phyloP scores from a whole-genome alignment of 202 grass and related monocot genomes.

The Thinopyrum obtusiflorum region DNA sequence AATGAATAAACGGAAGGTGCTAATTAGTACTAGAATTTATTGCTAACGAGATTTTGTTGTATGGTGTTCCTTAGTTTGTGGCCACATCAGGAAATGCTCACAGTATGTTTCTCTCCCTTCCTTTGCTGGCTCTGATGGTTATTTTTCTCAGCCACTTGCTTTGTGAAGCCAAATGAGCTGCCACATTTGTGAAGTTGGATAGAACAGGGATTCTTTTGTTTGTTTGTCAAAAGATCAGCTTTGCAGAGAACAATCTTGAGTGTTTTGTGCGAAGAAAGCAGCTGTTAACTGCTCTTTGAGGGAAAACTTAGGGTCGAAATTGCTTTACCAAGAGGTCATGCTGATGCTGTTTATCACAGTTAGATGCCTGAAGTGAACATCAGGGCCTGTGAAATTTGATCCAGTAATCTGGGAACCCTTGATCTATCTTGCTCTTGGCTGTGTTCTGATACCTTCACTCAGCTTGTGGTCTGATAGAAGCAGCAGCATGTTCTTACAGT shows the following conservation, averaged over 20 bases:
- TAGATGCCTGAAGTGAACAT: conserved; percentile 21
- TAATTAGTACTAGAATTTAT: background rate
- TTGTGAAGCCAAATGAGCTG: conserved; percentile 27
- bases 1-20: background rate
- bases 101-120: background rate
- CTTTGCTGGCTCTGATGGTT: conserved; percentile 5
- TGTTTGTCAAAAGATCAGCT: conserved; percentile 6
- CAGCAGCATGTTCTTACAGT: background rate
- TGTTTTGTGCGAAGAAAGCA: conserved; percentile 2
- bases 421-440: conserved; percentile 17
- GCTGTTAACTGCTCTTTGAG: background rate
- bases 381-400: background rate
- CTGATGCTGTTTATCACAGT: conserved; percentile 16
- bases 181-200: conserved; percentile 23
- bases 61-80: background rate
- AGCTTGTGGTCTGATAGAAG: conserved; percentile 28
- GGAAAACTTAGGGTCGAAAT: conserved; percentile 12
- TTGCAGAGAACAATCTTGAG: background rate
- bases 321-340: conserved; percentile 4
- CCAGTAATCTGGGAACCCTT: background rate
- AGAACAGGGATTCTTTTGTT: conserved; percentile 12
- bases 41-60: background rate
- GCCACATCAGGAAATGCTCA: conserved; percentile 13
- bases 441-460: conserved; percentile 23
- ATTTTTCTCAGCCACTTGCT: conserved; percentile 1